phyloP scores from a whole-genome alignment of 331 rosid species.

The Stylosanthes scabra region DNA sequence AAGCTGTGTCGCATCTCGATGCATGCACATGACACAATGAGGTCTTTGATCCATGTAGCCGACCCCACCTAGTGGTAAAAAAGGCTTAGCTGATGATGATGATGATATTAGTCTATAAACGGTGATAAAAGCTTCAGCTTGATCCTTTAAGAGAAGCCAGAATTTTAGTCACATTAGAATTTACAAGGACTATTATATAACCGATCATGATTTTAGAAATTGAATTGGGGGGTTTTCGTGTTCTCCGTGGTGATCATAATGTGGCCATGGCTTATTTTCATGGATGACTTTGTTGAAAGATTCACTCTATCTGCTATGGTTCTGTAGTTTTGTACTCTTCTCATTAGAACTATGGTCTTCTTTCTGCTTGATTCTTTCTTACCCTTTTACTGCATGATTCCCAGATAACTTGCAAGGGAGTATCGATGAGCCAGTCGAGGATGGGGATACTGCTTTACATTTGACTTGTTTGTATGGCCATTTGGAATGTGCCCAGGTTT shows the following conservation, averaged over 20 bases:
- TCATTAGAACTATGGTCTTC: not conserved
- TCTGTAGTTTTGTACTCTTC: not conserved
- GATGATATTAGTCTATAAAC: not conserved
- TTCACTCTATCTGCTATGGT: not conserved
- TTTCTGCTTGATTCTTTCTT: constrained; percentile 20
- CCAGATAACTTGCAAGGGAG: constrained; percentile 80
- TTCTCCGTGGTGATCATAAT: not conserved
- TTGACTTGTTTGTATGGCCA: constrained; percentile 91
- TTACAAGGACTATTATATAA: too few relatives aligned
- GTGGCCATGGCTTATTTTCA: too few relatives aligned
- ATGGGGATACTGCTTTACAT: constrained; percentile 94
- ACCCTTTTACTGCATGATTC: constrained; percentile 25
- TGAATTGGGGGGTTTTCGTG: not conserved
- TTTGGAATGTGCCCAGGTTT: constrained; percentile 75
- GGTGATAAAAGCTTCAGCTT: not conserved
- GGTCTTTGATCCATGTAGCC: too few relatives aligned
- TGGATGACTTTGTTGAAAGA: too few relatives aligned
- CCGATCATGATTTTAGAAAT: not conserved
- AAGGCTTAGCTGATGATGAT: too few relatives aligned
- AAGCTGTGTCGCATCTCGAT: too few relatives aligned
- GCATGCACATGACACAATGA: too few relatives aligned
- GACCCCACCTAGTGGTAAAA: too few relatives aligned
- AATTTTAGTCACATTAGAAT: not conserved
- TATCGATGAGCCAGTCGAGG: constrained; percentile 91
- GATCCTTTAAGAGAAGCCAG: not conserved